These are phyloP conservation scores for Cucumis hystrix DNA, from an alignment of 306 rosid species.

Conservation along the genomic window DNA sequence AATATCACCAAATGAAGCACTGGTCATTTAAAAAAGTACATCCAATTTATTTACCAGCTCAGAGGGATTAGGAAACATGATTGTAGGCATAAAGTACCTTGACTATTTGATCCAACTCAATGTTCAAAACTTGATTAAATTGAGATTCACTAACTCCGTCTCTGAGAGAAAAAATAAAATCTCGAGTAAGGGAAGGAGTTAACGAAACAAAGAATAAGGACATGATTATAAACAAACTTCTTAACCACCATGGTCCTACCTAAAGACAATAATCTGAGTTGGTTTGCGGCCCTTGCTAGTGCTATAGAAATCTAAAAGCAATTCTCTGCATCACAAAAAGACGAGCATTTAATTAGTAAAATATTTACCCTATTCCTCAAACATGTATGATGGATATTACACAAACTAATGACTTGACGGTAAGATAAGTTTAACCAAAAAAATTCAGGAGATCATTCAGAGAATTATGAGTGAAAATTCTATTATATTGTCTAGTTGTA, in stretches of 20 bases:
- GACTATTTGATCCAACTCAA: conserved; percentile 74
- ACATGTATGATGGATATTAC: neutral
- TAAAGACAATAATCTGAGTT: conserved; percentile 75
- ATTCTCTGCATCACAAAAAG: conserved; percentile 49
- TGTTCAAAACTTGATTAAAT: conserved; percentile 67
- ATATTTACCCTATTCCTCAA: neutral
- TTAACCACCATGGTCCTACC: conserved; percentile 29
- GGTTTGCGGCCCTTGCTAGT: conserved; percentile 62
- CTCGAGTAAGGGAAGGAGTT: conserved; percentile 6
- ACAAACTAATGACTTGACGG: neutral
- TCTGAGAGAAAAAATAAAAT: conserved; percentile 28
- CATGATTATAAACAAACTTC: neutral
- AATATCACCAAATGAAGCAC: neutral
- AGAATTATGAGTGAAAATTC: neutral
- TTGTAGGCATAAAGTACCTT: conserved; percentile 38
- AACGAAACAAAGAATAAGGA: neutral
- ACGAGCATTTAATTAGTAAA: neutral
- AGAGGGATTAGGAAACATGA: neutral
- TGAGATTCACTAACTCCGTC: conserved; percentile 95
- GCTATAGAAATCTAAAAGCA: conserved; percentile 64
- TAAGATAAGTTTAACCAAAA: neutral
- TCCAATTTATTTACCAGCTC: neutral
- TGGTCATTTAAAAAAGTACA: neutral
- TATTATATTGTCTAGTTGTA: neutral
- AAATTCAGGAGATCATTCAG: neutral